These are phyloP conservation scores for Gleditsia sinensis DNA, from an alignment of 306 rosid species.

Conservation along the genomic window DNA sequence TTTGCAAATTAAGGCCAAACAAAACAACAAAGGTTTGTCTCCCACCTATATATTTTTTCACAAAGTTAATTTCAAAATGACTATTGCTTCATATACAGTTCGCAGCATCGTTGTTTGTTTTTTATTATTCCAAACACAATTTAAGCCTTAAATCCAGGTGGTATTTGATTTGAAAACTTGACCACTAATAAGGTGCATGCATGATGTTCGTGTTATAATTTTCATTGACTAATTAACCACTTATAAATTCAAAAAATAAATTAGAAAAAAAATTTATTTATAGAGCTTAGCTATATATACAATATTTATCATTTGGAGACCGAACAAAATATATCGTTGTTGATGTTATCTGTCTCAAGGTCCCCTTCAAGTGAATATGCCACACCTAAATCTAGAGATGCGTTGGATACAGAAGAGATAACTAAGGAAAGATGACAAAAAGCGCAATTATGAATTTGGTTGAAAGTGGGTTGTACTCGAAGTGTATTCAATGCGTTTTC, in stretches of 20 bases:
- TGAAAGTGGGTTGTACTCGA: slow-evolving; percentile 50
- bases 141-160: slow-evolving; percentile 1
- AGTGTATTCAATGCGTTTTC: slow-evolving; percentile 38
- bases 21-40: slow-evolving; percentile 22
- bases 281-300: not conserved
- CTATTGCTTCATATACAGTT: not conserved
- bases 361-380: slow-evolving; percentile 45
- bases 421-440: slow-evolving; percentile 19
- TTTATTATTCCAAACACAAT: not conserved
- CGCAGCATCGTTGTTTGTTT: not conserved
- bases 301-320: slow-evolving; percentile 13
- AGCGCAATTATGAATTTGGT: slow-evolving; percentile 49
- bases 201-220: no score
- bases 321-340: slow-evolving; percentile 1
- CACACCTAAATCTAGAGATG: slow-evolving; percentile 49
- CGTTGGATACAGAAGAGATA: slow-evolving; percentile 29
- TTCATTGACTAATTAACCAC: no score
- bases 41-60: not conserved
- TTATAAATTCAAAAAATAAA: no score
- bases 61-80: not conserved
- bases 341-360: slow-evolving; percentile 25
- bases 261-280: not conserved
- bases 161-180: not conserved
- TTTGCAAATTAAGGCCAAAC: slow-evolving; percentile 23
- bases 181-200: not conserved